These are phyloP conservation scores for Sclerotinia borealis DNA, from an alignment of 2,329 filamentous ascomycete genomes.

Conservation along the genomic window DNA sequence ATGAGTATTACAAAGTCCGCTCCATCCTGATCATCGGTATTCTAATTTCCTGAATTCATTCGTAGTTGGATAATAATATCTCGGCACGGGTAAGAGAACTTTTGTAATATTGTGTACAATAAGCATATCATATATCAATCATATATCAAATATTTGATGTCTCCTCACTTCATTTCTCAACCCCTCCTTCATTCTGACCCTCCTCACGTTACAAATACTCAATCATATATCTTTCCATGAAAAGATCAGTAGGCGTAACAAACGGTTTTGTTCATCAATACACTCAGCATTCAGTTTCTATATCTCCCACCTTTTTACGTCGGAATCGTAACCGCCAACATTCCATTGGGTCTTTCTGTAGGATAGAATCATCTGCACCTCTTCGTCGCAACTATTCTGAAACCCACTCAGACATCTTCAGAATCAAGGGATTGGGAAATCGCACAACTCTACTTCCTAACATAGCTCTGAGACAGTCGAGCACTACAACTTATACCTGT, in stretches of 20 bases:
- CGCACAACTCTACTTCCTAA: neutral
- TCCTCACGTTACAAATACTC: neutral
- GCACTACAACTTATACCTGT: neutral
- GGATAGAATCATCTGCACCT: slow-evolving; percentile 1
- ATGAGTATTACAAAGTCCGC: neutral
- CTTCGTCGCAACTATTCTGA: slow-evolving; percentile 3
- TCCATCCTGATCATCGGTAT: neutral
- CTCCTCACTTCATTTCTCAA: neutral
- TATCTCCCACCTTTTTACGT: neutral
- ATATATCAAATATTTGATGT: no score
- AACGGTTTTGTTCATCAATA: neutral
- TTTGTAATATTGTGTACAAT: neutral
- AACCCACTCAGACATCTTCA: neutral
- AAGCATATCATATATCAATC: neutral
- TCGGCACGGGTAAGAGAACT: neutral
- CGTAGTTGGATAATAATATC: neutral
- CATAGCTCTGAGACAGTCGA: slow-evolving; percentile 1
- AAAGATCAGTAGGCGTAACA: neutral
- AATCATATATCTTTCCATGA: neutral
- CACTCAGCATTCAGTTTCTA: neutral
- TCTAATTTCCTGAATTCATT: neutral
- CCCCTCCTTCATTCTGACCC: neutral
- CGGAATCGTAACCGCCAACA: neutral
- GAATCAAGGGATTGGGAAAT: neutral
- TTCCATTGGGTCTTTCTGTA: neutral